Conservation (phyloP, 106 monocot species). For the Dendrobium nobile region DNA sequence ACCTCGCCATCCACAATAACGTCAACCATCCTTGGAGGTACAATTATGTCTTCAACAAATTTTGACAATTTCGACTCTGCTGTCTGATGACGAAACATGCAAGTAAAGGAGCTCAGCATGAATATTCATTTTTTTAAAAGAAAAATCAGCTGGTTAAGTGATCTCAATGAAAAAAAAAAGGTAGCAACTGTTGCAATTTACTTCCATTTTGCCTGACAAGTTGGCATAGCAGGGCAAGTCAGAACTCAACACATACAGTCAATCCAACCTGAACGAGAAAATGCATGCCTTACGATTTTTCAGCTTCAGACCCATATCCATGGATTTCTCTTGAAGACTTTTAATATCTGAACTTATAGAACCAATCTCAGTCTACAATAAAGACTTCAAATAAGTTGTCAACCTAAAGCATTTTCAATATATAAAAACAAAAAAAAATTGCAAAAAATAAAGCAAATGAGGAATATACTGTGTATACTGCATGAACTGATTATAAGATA, state of each 20-base stretch:
- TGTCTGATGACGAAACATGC: conserved; percentile 31
- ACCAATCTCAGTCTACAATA: conserved; percentile 85
- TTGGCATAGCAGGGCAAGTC: neutral
- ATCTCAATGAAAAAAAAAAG: neutral
- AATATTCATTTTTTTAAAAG: neutral
- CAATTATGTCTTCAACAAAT: conserved; percentile 97
- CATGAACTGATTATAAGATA: neutral
- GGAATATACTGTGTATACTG: neutral
- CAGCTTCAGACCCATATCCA: conserved; percentile 98
- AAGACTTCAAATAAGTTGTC: conserved; percentile 9
- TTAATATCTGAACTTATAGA: conserved; percentile 99
- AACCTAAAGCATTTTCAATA: neutral
- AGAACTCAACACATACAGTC: neutral
- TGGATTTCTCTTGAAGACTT: conserved; percentile 93
- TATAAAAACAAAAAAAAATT: neutral
- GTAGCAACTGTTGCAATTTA: neutral
- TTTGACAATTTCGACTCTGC: conserved; percentile 87
- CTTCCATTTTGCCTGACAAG: neutral
- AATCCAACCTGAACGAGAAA: neutral
- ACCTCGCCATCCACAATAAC: conserved; percentile 94
- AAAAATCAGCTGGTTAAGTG: neutral
- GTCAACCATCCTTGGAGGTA: conserved; percentile 96
- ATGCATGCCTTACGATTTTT: conserved; percentile 87
- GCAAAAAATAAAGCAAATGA: neutral
- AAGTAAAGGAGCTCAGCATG: conserved; percentile 4